Percentiles rank a stretch among this genome's conserved stretches.
phyloP scores from a whole-genome alignment of 2,329 filamentous ascomycete species.

The Beauveria caledonica region DNA sequence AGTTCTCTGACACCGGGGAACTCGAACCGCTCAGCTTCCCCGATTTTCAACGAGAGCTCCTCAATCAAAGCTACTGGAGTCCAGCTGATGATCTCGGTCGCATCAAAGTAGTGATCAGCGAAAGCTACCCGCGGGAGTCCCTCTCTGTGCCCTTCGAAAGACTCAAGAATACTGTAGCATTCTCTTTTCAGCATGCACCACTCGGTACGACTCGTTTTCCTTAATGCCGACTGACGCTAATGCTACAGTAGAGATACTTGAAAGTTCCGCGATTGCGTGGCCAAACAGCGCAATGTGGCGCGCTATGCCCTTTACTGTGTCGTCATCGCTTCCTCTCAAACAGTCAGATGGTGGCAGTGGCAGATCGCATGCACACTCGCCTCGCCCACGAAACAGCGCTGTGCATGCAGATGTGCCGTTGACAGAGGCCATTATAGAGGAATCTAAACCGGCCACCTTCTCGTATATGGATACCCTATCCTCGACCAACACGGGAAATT shows the following conservation, averaged over 20 bases:
- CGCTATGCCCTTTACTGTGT: slow-evolving; percentile 33
- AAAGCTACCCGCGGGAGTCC: slow-evolving; percentile 55
- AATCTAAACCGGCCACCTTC: neutral
- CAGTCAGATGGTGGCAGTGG: slow-evolving; percentile 37
- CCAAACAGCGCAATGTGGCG: slow-evolving; percentile 66
- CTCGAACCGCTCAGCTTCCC: slow-evolving; percentile 63
- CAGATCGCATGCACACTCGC: slow-evolving; percentile 57
- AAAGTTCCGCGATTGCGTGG: slow-evolving; percentile 69
- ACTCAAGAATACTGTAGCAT: slow-evolving; percentile 64
- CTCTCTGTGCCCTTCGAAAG: slow-evolving; percentile 50
- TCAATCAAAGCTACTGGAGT: slow-evolving; percentile 64
- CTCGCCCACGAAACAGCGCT: slow-evolving; percentile 25
- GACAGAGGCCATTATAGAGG: neutral
- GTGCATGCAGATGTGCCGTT: neutral
- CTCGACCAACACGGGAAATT: neutral
- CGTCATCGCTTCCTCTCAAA: slow-evolving; percentile 32
- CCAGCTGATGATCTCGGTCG: slow-evolving; percentile 63
- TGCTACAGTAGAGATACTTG: slow-evolving; percentile 50
- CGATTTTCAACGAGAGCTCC: slow-evolving; percentile 57
- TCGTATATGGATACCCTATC: neutral
- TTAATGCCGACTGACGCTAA: neutral
- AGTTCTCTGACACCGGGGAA: slow-evolving; percentile 48
- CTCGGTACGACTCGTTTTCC: slow-evolving; percentile 43
- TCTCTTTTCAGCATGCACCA: slow-evolving; percentile 81
- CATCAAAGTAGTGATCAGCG: slow-evolving; percentile 68